These are phyloP conservation scores for Solanum aculeatissimum DNA, from an alignment of 305 asterid species.

Conservation along the genomic window DNA sequence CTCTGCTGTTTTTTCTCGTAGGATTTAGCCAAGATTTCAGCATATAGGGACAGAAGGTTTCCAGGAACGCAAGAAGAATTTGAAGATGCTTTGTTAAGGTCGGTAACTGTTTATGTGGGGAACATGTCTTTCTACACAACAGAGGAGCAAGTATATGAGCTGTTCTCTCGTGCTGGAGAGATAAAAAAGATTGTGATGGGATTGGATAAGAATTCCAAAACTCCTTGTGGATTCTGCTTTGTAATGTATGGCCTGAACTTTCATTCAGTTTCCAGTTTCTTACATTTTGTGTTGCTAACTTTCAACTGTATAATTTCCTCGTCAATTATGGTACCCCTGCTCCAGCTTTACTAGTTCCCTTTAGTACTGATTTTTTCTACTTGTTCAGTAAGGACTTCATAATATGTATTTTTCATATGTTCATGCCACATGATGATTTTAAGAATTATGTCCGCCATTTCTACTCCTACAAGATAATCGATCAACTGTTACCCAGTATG, in stretches of 20 bases:
- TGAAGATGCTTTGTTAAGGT: slow-evolving; percentile 61
- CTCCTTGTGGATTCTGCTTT: slow-evolving; percentile 98
- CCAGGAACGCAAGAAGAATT: slow-evolving; percentile 86
- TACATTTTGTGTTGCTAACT: neutral
- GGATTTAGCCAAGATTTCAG: slow-evolving; percentile 86
- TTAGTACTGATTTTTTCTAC: neutral
- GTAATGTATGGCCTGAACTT: slow-evolving; percentile 38
- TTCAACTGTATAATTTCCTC: neutral
- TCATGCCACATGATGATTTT: neutral
- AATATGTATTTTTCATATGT: neutral
- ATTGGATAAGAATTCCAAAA: slow-evolving; percentile 83
- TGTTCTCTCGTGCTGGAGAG: slow-evolving; percentile 90
- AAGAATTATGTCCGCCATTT: neutral
- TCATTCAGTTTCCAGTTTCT: neutral
- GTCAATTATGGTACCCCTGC: neutral
- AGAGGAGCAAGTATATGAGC: slow-evolving; percentile 95
- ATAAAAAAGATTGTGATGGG: slow-evolving; percentile 92
- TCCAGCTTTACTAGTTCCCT: neutral
- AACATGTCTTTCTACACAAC: slow-evolving; percentile 96
- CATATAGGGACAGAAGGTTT: slow-evolving; percentile 89
- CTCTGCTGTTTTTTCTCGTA: slow-evolving; percentile 1
- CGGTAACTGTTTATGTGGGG: slow-evolving; percentile 72
- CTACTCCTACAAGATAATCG: neutral
- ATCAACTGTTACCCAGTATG: neutral
- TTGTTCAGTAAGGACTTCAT: neutral